phyloP scores from a whole-genome alignment of 176 grass and related monocot genomes.

The Triticum urartu region DNA sequence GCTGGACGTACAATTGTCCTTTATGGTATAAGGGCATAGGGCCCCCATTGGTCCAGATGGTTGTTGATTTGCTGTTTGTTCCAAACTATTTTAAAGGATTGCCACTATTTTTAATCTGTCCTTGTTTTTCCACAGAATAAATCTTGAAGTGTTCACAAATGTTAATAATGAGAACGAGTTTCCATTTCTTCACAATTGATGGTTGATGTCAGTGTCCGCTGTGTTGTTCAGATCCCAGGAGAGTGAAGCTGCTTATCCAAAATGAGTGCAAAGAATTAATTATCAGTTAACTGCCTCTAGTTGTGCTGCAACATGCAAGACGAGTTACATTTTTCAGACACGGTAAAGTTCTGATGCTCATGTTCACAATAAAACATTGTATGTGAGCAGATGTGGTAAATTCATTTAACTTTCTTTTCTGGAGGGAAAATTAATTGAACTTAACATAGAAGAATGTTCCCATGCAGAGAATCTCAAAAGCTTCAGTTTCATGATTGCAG shows the following conservation, averaged over 20 bases:
- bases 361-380: neutral
- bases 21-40: neutral
- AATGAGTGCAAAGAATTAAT: neutral
- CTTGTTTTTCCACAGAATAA: constrained; percentile 15
- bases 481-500: neutral
- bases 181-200: neutral
- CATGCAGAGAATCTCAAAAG: constrained; percentile 10
- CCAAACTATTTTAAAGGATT: neutral
- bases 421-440: no score
- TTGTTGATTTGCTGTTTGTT: neutral
- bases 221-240: constrained; percentile 19
- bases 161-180: neutral
- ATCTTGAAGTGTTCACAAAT: constrained; percentile 12
- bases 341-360: constrained; percentile 27
- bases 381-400: neutral
- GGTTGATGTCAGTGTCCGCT: neutral
- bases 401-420: constrained; percentile 8
- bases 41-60: neutral
- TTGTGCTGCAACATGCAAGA: constrained; percentile 5
- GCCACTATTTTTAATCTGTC: neutral
- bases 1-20: neutral
- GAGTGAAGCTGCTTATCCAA: constrained; percentile 23
- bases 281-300: neutral
- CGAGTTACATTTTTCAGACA: constrained; percentile 22
- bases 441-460: neutral